Evolutionary conservation across 306 rosid genomes (phyloP).

Genomic region (Senna tora): DNA sequence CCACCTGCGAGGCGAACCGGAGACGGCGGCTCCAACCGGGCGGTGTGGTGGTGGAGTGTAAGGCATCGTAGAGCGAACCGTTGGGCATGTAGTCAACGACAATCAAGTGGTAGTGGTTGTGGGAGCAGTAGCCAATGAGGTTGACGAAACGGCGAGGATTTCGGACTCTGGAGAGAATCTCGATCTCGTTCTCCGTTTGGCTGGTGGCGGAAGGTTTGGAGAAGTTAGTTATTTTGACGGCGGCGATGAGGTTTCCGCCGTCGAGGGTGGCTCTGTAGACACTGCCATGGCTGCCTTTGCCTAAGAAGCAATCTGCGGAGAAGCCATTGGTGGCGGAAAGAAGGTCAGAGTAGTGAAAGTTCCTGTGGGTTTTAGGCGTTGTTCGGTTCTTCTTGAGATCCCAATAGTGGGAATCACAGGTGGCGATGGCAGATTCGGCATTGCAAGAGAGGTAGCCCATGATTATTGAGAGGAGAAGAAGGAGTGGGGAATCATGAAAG

Average conservation of each 20-base stretch:
- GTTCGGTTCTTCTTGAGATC: slow-evolving; percentile 45
- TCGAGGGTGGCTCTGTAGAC: slow-evolving; percentile 77
- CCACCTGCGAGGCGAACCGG: slow-evolving; percentile 66
- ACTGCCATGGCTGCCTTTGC: slow-evolving; percentile 88
- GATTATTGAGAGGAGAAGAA: not conserved
- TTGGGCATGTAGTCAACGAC: slow-evolving; percentile 91
- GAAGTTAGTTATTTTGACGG: slow-evolving; percentile 65
- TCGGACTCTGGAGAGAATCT: slow-evolving; percentile 71
- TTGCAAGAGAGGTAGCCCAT: slow-evolving; percentile 81
- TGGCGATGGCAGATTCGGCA: slow-evolving; percentile 75
- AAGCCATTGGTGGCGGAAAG: slow-evolving; percentile 60
- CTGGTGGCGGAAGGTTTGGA: slow-evolving; percentile 31
- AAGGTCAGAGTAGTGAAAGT: slow-evolving; percentile 58
- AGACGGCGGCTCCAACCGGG: slow-evolving; percentile 74
- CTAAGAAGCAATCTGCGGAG: slow-evolving; percentile 68
- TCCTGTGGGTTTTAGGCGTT: slow-evolving; percentile 23
- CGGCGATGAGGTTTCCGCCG: slow-evolving; percentile 64
- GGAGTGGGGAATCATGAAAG: not conserved
- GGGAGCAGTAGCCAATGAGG: slow-evolving; percentile 68
- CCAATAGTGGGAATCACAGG: slow-evolving; percentile 63
- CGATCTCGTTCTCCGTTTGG: slow-evolving; percentile 87
- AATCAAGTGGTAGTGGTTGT: slow-evolving; percentile 45
- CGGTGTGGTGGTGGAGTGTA: slow-evolving; percentile 54
- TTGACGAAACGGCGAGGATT: slow-evolving; percentile 72
- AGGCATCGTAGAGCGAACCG: slow-evolving; percentile 77